A percentile compares a stretch with the other conserved stretches of the same genome.
These are phyloP conservation scores for Scheffersomyces titani DNA, from an alignment of 1,139 yeast genomes.

Conservation along the genomic window DNA sequence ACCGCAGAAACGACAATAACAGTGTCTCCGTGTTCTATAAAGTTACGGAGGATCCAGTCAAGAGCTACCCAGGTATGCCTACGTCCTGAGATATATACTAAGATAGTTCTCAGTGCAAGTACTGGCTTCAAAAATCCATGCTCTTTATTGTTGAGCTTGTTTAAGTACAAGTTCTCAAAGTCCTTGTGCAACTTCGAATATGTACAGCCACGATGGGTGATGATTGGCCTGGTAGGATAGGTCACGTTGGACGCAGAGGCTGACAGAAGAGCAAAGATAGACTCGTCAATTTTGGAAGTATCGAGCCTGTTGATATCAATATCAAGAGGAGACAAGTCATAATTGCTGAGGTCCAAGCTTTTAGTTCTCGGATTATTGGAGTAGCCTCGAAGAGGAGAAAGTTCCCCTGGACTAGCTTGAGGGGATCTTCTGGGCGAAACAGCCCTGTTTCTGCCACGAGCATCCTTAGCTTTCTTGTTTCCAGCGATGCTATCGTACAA, in stretches of 20 bases:
- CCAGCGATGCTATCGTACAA: constrained; percentile 9
- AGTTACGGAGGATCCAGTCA: constrained; percentile 60
- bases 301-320: background rate
- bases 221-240: constrained; percentile 56
- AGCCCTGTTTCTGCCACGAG: constrained; percentile 13
- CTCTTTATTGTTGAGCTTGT: constrained; percentile 27
- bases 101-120: constrained; percentile 53
- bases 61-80: constrained; percentile 79
- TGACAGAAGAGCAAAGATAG: constrained; percentile 2
- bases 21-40: constrained; percentile 64
- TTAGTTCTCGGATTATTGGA: background rate
- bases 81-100: constrained; percentile 70
- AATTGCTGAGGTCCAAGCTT: constrained; percentile 5
- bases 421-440: constrained; percentile 15
- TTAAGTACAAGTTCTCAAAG: constrained; percentile 39
- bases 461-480: constrained; percentile 4
- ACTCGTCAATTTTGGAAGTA: background rate
- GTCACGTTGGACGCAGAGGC: constrained; percentile 1
- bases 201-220: constrained; percentile 54
- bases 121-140: constrained; percentile 29
- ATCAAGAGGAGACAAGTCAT: background rate
- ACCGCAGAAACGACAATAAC: constrained; percentile 56
- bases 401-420: constrained; percentile 7
- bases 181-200: constrained; percentile 46
- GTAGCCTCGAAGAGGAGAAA: constrained; percentile 11